Evolutionary conservation across 441 rosid species (phyloP).

Genomic region (Erodium moschatum): DNA sequence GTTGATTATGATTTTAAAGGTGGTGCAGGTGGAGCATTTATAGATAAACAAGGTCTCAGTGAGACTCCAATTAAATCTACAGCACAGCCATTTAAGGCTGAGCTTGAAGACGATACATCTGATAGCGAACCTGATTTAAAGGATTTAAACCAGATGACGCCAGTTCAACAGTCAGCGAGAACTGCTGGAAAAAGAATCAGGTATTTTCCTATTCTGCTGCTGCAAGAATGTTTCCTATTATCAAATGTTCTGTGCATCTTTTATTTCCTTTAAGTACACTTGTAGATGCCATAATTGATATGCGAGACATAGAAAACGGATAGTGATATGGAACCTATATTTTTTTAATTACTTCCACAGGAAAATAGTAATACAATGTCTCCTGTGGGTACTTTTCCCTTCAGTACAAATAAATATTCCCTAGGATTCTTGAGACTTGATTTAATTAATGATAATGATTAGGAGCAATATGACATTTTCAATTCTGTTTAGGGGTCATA

Average conservation of each 20-base stretch:
- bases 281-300: not conserved
- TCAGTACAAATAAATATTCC: not conserved
- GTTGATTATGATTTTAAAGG: constrained; percentile 56
- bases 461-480: not conserved
- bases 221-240: constrained; percentile 4
- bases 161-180: constrained; percentile 60
- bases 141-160: constrained; percentile 46
- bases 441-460: constrained; percentile 4
- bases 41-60: constrained; percentile 26
- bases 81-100: constrained; percentile 43
- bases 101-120: constrained; percentile 38
- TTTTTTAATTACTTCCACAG: not conserved
- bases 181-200: constrained; percentile 63
- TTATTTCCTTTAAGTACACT: not conserved
- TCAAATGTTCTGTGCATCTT: not conserved
- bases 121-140: constrained; percentile 33
- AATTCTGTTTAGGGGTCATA: not conserved
- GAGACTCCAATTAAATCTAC: constrained; percentile 33
- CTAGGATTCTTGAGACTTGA: not conserved
- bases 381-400: not conserved
- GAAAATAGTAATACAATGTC: not conserved
- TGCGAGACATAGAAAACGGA: not conserved
- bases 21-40: constrained; percentile 58
- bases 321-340: not conserved
- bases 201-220: constrained; percentile 27